Percentiles rank a stretch among this genome's conserved stretches.
Conservation (phyloP, 768 basidiomycete species). For the Ramaria sp. region DNA sequence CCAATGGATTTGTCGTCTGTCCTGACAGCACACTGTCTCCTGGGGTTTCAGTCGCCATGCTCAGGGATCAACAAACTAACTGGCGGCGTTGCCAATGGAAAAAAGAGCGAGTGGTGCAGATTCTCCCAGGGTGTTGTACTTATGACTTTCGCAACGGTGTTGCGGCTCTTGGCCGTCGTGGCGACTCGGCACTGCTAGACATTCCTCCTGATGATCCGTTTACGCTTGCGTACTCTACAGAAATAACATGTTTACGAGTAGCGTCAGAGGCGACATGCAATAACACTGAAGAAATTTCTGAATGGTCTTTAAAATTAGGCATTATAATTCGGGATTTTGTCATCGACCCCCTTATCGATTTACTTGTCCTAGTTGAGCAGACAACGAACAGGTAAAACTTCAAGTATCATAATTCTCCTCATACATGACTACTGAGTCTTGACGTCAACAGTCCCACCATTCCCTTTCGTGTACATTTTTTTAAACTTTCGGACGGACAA, state of each 20-base stretch:
- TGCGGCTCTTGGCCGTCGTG: slow-evolving; percentile 2
- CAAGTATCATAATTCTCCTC: neutral
- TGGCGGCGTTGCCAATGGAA: slow-evolving; percentile 8
- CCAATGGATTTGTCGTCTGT: neutral
- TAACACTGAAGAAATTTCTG: neutral
- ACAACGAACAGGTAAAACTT: neutral
- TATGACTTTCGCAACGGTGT: slow-evolving; percentile 8
- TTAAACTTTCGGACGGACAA: slow-evolving; percentile 3
- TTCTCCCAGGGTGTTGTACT: neutral
- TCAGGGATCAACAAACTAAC: neutral
- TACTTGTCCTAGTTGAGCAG: slow-evolving; percentile 5
- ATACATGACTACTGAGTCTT: neutral
- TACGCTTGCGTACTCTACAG: neutral
- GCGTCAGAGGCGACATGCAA: neutral
- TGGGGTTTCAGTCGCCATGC: neutral
- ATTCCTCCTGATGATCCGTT: no score
- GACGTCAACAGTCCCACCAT: neutral
- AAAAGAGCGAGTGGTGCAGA: neutral
- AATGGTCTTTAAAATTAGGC: slow-evolving; percentile 4
- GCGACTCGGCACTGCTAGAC: neutral
- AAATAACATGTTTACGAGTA: slow-evolving; percentile 6
- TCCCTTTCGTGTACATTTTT: slow-evolving; percentile 6
- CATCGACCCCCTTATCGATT: slow-evolving; percentile 6
- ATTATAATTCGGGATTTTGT: slow-evolving; percentile 6
- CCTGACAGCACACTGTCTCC: neutral